Evolutionary conservation across 2,329 filamentous ascomycete genomes (phyloP), one percentile per base, ranked within the genome.

Genomic region (Xenosphaeropsis pyriputrescens): DNA sequence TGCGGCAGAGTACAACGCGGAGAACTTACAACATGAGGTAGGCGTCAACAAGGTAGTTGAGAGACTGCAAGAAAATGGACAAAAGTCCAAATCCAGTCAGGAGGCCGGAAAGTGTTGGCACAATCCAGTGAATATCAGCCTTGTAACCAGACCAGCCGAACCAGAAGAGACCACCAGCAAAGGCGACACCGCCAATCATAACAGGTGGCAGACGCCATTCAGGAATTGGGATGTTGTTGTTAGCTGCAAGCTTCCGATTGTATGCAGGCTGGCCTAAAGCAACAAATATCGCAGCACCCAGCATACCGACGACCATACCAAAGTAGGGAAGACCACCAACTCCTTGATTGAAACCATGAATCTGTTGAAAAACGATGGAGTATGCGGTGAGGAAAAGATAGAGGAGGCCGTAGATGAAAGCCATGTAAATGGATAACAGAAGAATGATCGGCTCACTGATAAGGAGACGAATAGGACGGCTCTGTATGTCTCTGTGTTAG

Each of bases 361-460:
- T 67, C 18, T 67, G 64, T 43, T 79, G 65, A 60, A 91, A 93
- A 35, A 93, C 80, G 33, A 91, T 71, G 0, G 82, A 79, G 49
- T 93, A 93, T 1, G 85, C 82, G 0, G 84, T 88, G 37, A 94
- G 66, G 63, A 91, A 91, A 18, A 89, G 75, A 52, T 91, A 93
- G 1, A 93, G 71, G 1, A 91, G 65, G 5, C 69, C 80, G 51
- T 88, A 86, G 55, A 82, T 75, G 57, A 85, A 85, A 32, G 76
- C 70, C 64, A 79, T 79, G 58, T 85, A 85, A 39, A 84, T 61
- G 29, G 76, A 79, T 16, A 85, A 59, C 8, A 77, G 59, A 1
- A 72, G 63, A 39, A 85, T 75, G 39, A 85, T 81, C 39, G 80
- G 76, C 55, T 82, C 76, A 32, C 64, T 63, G 41, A 79, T 70